Evolutionary conservation across 2,329 filamentous ascomycete genomes (phyloP), one percentile per base, ranked within the genome.

Genomic region (Neofusicoccum cordaticola): DNA sequence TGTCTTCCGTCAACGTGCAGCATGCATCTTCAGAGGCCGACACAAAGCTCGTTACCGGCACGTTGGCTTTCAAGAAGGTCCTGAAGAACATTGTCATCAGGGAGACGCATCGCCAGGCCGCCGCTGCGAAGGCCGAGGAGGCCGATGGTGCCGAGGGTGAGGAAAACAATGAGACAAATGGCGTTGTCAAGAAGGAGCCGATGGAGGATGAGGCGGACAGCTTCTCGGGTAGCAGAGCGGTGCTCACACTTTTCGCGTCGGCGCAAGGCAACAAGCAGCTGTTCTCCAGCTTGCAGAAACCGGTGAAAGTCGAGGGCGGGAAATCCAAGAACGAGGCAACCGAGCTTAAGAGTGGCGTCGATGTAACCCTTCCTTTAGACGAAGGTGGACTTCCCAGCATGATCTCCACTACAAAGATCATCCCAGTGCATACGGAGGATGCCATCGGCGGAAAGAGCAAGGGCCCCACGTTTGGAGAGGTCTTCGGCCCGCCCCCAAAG

Each of bases 221-320:
- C 22, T 60, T 60, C 4, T 39, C 53, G 15, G 78, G 80, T 57
- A 80, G 84, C 63, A 84, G 81, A 67, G 80, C 87, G 15, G 88
- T 94, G 5, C 81, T 97, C 65, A 94, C 91, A 0, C 81, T 96
- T 1, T 89, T 88, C 69, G 92, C 91, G 63, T 90, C 88, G 69
- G 90, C 90, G 45, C 87, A 89, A 1, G 87, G 88, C 51, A 62
- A 62, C 34, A 65, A 65, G 69, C 90, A 94, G 66, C 81, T 97
- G 3, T 97, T 95, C 75, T 96, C 94, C 3, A 96, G 93, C 75
- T 81, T 97, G 57, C 91, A 90, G 68, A 82, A 85, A 63, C 78
- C 81, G 12, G 67, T 72, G 1, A 75, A 78, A 39, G 71, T 81
- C 48, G 65, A 74, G n/a, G 27, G 70, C 15, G 74, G 76, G 1